These are phyloP conservation scores for Candida arabinofermentans DNA, from an alignment of 805 yeast species.

Conservation along the genomic window DNA sequence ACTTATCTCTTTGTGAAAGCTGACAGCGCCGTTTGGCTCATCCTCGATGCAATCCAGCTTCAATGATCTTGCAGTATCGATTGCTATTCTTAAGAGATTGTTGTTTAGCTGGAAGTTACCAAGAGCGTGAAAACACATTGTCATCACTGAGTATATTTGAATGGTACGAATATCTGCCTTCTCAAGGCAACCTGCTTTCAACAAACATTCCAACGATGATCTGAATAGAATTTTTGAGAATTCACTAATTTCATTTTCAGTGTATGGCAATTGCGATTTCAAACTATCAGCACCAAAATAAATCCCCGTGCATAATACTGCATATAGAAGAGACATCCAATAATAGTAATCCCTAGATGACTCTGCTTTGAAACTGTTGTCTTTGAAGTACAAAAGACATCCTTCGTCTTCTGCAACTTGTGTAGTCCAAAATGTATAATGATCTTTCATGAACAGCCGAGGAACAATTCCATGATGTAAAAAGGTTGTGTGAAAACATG, in stretches of 20 bases:
- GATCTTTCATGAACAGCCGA: slow-evolving; percentile 20
- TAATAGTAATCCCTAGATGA: slow-evolving; percentile 20
- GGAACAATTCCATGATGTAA: slow-evolving; percentile 23
- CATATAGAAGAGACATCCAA: slow-evolving; percentile 24
- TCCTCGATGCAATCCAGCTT: slow-evolving; percentile 9
- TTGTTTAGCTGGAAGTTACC: slow-evolving; percentile 22
- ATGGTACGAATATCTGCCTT: slow-evolving; percentile 22
- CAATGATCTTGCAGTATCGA: slow-evolving; percentile 18
- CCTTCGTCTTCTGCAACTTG: slow-evolving; percentile 8
- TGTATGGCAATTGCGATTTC: slow-evolving; percentile 7
- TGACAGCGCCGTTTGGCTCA: slow-evolving; percentile 1
- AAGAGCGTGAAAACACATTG: slow-evolving; percentile 22
- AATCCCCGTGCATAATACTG: slow-evolving; percentile 20
- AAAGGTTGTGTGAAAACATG: slow-evolving; percentile 22
- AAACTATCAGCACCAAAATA: slow-evolving; percentile 20
- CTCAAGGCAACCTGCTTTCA: slow-evolving; percentile 21
- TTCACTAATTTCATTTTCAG: slow-evolving; percentile 9
- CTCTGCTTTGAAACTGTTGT: slow-evolving; percentile 8
- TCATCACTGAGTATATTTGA: slow-evolving; percentile 22
- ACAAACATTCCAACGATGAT: slow-evolving; percentile 21
- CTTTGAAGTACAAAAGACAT: slow-evolving; percentile 9
- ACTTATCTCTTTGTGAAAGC: slow-evolving; percentile 17
- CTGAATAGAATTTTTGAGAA: slow-evolving; percentile 18
- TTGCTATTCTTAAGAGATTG: slow-evolving; percentile 15
- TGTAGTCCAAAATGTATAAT: slow-evolving; percentile 17